Evolutionary conservation across 2,329 filamentous ascomycete genomes (phyloP).

Genomic region (Penicillium sp.): DNA sequence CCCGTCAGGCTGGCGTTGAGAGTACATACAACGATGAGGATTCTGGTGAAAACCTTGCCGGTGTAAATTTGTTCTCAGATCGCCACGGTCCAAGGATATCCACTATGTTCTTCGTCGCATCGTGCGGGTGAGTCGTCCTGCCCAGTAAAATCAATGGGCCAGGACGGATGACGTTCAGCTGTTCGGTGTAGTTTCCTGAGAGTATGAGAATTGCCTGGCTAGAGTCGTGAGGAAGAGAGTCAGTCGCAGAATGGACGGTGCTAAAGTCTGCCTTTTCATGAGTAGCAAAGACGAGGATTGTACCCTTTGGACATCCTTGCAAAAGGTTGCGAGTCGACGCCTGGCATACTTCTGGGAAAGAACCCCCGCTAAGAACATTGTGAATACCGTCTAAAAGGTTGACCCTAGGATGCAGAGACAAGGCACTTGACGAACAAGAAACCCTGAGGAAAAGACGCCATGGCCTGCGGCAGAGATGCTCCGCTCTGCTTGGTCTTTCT

Average conservation of each 20-base stretch:
- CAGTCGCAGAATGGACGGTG: slow-evolving; percentile 54
- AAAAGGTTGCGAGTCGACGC: neutral
- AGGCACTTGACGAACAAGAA: too few species aligned
- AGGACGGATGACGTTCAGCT: slow-evolving; percentile 67
- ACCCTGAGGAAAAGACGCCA: too few species aligned
- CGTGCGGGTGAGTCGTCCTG: slow-evolving; percentile 47
- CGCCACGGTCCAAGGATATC: slow-evolving; percentile 64
- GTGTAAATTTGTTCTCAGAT: slow-evolving; percentile 38
- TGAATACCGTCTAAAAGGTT: too few species aligned
- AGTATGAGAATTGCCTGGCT: slow-evolving; percentile 63
- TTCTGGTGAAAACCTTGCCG: slow-evolving; percentile 67
- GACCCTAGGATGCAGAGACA: too few species aligned
- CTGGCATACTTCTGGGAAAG: neutral
- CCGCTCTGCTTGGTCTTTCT: too few species aligned
- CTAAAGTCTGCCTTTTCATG: slow-evolving; percentile 27
- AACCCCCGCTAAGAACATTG: too few species aligned
- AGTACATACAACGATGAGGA: slow-evolving; percentile 66
- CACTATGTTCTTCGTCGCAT: slow-evolving; percentile 56
- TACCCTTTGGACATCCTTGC: neutral
- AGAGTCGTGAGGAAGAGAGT: slow-evolving; percentile 51
- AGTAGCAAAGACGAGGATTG: neutral
- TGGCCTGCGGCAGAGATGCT: too few species aligned
- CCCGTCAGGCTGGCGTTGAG: slow-evolving; percentile 68
- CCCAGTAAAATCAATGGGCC: slow-evolving; percentile 68
- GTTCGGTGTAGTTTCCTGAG: slow-evolving; percentile 65